Percentiles rank a stretch among this genome's conserved stretches.
Evolutionary conservation across 2,329 filamentous ascomycete genomes (phyloP).

Genomic region (Fusarium globosum): DNA sequence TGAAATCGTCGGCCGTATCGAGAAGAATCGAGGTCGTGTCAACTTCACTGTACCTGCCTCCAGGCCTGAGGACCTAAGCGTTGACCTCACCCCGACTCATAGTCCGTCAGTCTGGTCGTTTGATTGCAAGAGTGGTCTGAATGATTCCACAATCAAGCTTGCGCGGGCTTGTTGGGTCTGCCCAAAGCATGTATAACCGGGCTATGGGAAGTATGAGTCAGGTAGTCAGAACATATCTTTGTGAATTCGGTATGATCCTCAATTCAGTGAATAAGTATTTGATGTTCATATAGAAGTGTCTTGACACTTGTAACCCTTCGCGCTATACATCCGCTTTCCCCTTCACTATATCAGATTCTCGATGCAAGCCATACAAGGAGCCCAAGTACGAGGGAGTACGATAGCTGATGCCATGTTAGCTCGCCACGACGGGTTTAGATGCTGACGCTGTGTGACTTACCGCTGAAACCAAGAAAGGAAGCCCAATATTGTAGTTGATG

Average conservation of each 20-base stretch:
- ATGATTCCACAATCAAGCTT: background rate
- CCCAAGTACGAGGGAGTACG: background rate
- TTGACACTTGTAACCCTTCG: background rate
- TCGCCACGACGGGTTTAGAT: accelerated
- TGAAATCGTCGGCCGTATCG: background rate
- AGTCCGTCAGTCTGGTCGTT: background rate
- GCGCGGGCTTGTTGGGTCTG: conserved; percentile 3
- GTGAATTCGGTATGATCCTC: no score
- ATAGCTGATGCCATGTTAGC: background rate
- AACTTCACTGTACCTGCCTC: background rate
- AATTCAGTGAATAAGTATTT: background rate
- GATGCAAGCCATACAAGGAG: background rate
- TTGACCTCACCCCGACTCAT: background rate
- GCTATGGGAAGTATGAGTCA: background rate
- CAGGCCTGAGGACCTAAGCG: background rate
- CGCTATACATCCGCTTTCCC: background rate
- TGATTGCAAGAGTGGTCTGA: background rate
- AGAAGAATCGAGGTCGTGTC: conserved; percentile 1
- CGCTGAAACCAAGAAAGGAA: background rate
- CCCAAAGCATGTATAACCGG: background rate
- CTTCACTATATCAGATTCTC: background rate
- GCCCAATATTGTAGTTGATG: background rate
- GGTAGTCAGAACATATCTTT: background rate
- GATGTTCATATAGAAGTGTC: no score
- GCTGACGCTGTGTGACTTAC: background rate